Percentiles rank a stretch among this genome's conserved stretches.
Conservation (phyloP, 495 filamentous ascomycete genomes). For the Hyaloscypha hepaticicola region DNA sequence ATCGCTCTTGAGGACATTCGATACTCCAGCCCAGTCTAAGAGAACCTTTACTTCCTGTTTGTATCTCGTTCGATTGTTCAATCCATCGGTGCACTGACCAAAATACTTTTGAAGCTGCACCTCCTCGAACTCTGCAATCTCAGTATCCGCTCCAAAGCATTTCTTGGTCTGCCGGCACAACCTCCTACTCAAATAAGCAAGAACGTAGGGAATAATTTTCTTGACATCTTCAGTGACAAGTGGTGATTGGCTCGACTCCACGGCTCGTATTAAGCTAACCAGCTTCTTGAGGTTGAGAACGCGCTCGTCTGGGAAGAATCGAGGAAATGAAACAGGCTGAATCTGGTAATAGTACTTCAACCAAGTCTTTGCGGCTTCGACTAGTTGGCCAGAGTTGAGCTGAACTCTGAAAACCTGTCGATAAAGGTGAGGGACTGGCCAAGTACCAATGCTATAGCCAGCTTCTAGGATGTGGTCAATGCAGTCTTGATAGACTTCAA, state of each 20-base stretch:
- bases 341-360: background rate
- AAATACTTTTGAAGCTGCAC: background rate
- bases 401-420: background rate
- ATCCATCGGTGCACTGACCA: background rate
- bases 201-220: background rate
- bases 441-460: background rate
- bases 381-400: background rate
- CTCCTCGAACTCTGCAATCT: background rate
- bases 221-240: background rate
- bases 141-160: background rate
- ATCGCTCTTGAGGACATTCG: background rate
- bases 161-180: background rate
- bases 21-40: background rate
- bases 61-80: background rate
- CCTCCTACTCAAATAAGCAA: background rate
- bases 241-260: background rate
- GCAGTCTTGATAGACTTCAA: background rate
- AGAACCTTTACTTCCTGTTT: background rate
- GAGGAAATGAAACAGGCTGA: background rate
- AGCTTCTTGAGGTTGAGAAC: background rate
- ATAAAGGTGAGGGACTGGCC: background rate
- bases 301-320: background rate
- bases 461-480: background rate
- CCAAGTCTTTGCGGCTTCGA: background rate
- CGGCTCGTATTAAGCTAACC: background rate